Base-by-base conservation (phyloP, 1,139 yeast species). In the Petasospora rhodanensis region DNA sequence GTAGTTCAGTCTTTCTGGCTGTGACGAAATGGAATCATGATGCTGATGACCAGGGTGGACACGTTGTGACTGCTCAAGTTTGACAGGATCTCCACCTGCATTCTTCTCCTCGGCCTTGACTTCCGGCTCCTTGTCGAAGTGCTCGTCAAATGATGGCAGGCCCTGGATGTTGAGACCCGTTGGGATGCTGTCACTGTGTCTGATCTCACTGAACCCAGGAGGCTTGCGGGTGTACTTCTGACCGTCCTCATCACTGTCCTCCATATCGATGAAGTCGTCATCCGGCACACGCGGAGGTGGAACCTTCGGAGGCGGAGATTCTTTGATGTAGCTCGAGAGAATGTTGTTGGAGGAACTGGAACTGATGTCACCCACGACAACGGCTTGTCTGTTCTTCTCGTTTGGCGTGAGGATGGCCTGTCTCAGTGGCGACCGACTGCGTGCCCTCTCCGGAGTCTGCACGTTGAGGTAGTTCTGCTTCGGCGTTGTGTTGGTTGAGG, bases 331-430 rank as follows among this genome's bases (percentile, higher is more conserved):
- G 22, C 39, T 45, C 11, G 52, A 42, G 4, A 49, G 24, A 9
- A 47, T 44, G 23, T 46, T 51, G 22, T 28, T 46, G 4, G 52
- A 47, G 8, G 50, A 44, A n/a, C 42, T 38, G 3, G 52, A 43
- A 18, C 54, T 47, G 11, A 49, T 18, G 12, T 36, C 38, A 12
- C 53, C 60, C 22, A 56, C 38, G 6, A 54, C 47, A 12, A 52
- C 49, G 5, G 57, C 61, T 28, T 55, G 52, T 34, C 62, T 43
- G 30, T 57, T 49, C 18, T 45, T 46, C 14, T 53, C 46, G 30
- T 52, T 45, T 13, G 54, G 51, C 4, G 48, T 43, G 16, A 35
- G 10, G 4, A 37, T n/a, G 5, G 31, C 21, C 9, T 45, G 39
- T 31, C 46, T 40, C 25, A 46, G 24, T 4, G 49, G 52, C 1